A percentile compares a stretch with the other conserved stretches of the same genome.
Evolutionary conservation across 805 yeast species (phyloP).

Genomic region (Priceomyces medius): DNA sequence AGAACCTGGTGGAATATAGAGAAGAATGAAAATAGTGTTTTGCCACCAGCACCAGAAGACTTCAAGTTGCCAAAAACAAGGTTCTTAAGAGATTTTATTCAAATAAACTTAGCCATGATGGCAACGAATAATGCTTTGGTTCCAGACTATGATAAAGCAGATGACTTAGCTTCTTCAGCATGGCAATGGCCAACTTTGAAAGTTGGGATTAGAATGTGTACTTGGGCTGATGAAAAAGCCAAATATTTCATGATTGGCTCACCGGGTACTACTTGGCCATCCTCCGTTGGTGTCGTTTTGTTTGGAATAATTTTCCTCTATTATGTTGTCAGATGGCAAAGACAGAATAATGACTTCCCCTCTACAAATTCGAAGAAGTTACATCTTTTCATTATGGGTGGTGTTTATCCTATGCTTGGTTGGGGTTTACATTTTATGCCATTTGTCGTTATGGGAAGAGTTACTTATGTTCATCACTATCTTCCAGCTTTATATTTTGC

Average conservation of each 20-base stretch:
- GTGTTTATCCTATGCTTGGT: constrained; percentile 81
- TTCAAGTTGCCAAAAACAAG: constrained; percentile 71
- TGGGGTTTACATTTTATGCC: constrained; percentile 91
- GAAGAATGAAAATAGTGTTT: constrained; percentile 56
- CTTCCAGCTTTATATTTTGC: constrained; percentile 95
- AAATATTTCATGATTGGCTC: constrained; percentile 70
- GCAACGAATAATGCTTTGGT: constrained; percentile 80
- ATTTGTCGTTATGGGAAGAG: constrained; percentile 91
- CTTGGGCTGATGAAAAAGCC: constrained; percentile 57
- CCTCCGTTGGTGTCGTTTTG: constrained; percentile 56
- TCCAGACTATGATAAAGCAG: constrained; percentile 71
- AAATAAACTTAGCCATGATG: constrained; percentile 77
- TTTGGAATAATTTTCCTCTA: constrained; percentile 49
- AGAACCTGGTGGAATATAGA: constrained; percentile 90
- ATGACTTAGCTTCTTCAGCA: constrained; percentile 68
- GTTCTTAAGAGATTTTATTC: constrained; percentile 68
- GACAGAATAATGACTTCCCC: constrained; percentile 61
- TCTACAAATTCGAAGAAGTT: constrained; percentile 42
- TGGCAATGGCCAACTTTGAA: constrained; percentile 82
- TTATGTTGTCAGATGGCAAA: constrained; percentile 59
- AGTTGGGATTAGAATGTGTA: constrained; percentile 73
- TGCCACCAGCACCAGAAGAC: constrained; percentile 60
- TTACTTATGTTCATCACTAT: constrained; percentile 94
- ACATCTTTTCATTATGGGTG: constrained; percentile 63
- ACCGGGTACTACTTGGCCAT: constrained; percentile 71